Percentiles rank a stretch among this genome's conserved stretches.
phyloP scores from a whole-genome alignment of 2,329 filamentous ascomycete genomes.

The Cercospora berteroae region DNA sequence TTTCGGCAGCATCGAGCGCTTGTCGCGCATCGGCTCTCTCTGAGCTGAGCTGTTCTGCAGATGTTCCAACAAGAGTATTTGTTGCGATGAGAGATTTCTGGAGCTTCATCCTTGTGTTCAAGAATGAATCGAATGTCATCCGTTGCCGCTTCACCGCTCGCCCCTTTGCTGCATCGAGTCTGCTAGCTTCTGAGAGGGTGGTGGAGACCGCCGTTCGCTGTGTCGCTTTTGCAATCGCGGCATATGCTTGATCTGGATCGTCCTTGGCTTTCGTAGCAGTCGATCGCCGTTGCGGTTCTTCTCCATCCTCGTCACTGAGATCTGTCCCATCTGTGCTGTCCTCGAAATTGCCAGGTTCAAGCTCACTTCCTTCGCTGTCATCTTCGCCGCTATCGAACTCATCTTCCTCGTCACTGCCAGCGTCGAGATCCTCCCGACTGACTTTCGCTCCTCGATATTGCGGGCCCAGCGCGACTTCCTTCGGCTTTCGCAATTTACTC shows the following conservation, averaged over 20 bases:
- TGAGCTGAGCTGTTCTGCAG: constrained; percentile 40
- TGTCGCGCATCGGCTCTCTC: constrained; percentile 37
- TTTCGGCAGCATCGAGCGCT: constrained; percentile 74
- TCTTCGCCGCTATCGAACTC: constrained; percentile 46
- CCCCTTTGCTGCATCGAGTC: constrained; percentile 80
- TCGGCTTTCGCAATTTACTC: constrained; percentile 76
- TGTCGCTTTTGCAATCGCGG: constrained; percentile 39
- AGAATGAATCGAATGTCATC: constrained; percentile 78
- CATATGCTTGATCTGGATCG: constrained; percentile 63
- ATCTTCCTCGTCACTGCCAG: constrained; percentile 53
- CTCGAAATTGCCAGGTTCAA: constrained; percentile 31
- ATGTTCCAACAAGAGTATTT: constrained; percentile 62
- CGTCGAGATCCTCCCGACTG: constrained; percentile 64
- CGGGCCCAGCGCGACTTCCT: constrained; percentile 67
- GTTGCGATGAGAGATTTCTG: constrained; percentile 85
- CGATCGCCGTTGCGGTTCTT: constrained; percentile 34
- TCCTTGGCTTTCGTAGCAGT: constrained; percentile 18
- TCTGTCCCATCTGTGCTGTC: constrained; percentile 46
- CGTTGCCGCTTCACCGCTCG: constrained; percentile 82
- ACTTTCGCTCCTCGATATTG: constrained; percentile 77
- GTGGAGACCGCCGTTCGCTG: constrained; percentile 66
- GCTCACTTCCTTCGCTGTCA: constrained; percentile 32
- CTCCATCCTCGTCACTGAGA: constrained; percentile 46
- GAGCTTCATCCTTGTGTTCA: constrained; percentile 86
- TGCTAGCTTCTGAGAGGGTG: constrained; percentile 64